These are phyloP conservation scores for Sporobolomyces phaffii DNA, from an alignment of 768 basidiomycete species.

Conservation along the genomic window DNA sequence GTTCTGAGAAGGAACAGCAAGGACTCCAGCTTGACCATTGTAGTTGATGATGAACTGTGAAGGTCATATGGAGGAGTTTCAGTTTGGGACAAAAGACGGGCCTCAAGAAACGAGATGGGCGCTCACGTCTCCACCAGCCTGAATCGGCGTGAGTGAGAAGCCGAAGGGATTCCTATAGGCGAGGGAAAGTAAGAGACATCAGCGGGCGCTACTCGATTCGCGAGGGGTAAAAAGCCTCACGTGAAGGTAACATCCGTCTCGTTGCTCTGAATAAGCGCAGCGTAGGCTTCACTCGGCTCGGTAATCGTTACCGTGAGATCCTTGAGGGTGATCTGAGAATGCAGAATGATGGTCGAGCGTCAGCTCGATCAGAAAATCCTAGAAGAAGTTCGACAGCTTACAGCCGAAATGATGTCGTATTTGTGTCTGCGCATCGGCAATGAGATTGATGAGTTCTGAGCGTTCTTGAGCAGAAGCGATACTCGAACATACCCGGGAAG, in stretches of 20 bases:
- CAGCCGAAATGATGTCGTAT: slow-evolving; percentile 48
- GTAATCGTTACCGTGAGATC: slow-evolving; percentile 58
- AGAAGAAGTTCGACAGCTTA: neutral
- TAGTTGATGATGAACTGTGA: slow-evolving; percentile 42
- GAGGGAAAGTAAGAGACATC: slow-evolving; percentile 45
- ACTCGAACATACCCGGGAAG: slow-evolving; percentile 59
- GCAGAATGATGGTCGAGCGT: neutral
- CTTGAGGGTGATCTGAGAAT: slow-evolving; percentile 51
- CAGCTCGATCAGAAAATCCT: too few species aligned
- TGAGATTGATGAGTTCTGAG: too few species aligned
- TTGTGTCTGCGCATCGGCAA: too few species aligned
- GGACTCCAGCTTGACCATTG: slow-evolving; percentile 12
- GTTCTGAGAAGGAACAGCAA: slow-evolving; percentile 35
- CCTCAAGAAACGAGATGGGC: slow-evolving; percentile 46
- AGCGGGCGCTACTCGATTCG: slow-evolving; percentile 31
- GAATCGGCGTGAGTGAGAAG: slow-evolving; percentile 62
- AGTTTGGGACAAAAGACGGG: neutral
- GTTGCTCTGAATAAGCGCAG: slow-evolving; percentile 22
- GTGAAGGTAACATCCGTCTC: slow-evolving; percentile 29
- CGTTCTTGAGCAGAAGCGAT: too few species aligned
- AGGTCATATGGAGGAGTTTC: slow-evolving; percentile 49
- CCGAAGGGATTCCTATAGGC: slow-evolving; percentile 69
- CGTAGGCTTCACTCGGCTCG: slow-evolving; percentile 55
- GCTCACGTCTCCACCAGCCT: slow-evolving; percentile 52
- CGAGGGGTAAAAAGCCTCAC: neutral